phyloP scores from a whole-genome alignment of 2,329 filamentous ascomycete genomes.

The Colletotrichum eleusines region DNA sequence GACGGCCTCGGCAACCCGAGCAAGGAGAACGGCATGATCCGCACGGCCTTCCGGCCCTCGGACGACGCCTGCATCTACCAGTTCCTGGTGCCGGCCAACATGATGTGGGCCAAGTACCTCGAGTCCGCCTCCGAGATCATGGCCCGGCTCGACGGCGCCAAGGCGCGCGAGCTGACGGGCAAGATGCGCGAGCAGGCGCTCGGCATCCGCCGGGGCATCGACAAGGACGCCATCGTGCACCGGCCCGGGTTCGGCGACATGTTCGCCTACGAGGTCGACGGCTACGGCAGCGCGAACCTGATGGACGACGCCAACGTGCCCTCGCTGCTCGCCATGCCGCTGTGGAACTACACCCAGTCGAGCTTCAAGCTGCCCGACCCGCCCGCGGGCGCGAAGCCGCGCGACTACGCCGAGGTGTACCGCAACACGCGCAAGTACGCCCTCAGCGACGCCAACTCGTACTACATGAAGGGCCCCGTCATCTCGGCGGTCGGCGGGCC shows the following conservation, averaged over 20 bases:
- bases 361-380: constrained; percentile 26
- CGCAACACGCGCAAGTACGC: constrained; percentile 85
- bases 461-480: constrained; percentile 74
- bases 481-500: constrained; percentile 80
- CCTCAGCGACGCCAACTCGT: constrained; percentile 81
- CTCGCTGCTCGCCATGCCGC: constrained; percentile 73
- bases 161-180: constrained; percentile 57
- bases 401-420: constrained; percentile 73
- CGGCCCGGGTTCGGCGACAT: constrained; percentile 69
- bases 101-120: constrained; percentile 80
- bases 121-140: constrained; percentile 61
- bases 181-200: constrained; percentile 69
- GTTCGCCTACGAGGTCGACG: constrained; percentile 83
- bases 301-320: constrained; percentile 83
- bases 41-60: constrained; percentile 88
- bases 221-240: constrained; percentile 75
- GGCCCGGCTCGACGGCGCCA: constrained; percentile 57
- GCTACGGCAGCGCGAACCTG: constrained; percentile 73
- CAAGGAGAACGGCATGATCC: constrained; percentile 83
- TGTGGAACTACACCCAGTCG: constrained; percentile 65
- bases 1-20: constrained; percentile 85
- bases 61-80: constrained; percentile 88
- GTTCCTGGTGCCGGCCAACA: constrained; percentile 90
- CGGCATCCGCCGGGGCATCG: constrained; percentile 75
- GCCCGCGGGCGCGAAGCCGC: constrained; percentile 48